Evolutionary conservation across 2,329 filamentous ascomycete genomes (phyloP).

Genomic region (Coleophoma cylindrospora): DNA sequence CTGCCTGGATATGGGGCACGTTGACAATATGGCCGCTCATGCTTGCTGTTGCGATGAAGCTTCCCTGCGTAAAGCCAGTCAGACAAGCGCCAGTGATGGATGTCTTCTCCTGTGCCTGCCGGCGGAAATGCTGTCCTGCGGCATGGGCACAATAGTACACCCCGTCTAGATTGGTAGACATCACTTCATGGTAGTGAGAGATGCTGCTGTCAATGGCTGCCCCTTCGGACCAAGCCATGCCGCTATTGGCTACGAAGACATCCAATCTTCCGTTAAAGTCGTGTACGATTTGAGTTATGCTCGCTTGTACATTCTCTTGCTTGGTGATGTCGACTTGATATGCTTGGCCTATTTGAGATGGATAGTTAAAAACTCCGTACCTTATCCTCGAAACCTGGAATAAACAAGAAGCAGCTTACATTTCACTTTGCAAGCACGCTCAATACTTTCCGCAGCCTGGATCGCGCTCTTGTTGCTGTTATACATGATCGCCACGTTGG

Average conservation of each 20-base stretch:
- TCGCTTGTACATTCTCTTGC: conserved; percentile 38
- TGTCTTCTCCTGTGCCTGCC: conserved; percentile 64
- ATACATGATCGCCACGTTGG: conserved; percentile 69
- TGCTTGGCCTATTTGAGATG: conserved; percentile 41
- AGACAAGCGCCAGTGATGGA: conserved; percentile 57
- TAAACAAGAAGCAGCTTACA: conserved; percentile 38
- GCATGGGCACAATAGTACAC: conserved; percentile 73
- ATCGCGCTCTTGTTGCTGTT: conserved; percentile 63
- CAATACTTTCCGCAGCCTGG: conserved; percentile 56
- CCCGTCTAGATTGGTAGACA: conserved; percentile 68
- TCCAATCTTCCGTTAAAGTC: conserved; percentile 74
- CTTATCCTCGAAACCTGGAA: conserved; percentile 5
- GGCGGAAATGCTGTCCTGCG: conserved; percentile 63
- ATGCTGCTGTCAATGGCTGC: conserved; percentile 60
- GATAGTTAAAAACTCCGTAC: not conserved
- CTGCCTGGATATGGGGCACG: conserved; percentile 68
- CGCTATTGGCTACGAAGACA: conserved; percentile 74
- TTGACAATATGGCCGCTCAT: conserved; percentile 79
- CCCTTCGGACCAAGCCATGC: conserved; percentile 68
- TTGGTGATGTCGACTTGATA: conserved; percentile 58
- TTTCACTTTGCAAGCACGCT: conserved; percentile 61
- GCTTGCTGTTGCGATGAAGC: conserved; percentile 73
- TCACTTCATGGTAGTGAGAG: conserved; percentile 61
- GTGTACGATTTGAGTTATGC: conserved; percentile 46
- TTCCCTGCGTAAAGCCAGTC: conserved; percentile 55